Evolutionary conservation across 2,329 filamentous ascomycete genomes (phyloP), one percentile per base, ranked within the genome.

Genomic region (Fusarium sp.): DNA sequence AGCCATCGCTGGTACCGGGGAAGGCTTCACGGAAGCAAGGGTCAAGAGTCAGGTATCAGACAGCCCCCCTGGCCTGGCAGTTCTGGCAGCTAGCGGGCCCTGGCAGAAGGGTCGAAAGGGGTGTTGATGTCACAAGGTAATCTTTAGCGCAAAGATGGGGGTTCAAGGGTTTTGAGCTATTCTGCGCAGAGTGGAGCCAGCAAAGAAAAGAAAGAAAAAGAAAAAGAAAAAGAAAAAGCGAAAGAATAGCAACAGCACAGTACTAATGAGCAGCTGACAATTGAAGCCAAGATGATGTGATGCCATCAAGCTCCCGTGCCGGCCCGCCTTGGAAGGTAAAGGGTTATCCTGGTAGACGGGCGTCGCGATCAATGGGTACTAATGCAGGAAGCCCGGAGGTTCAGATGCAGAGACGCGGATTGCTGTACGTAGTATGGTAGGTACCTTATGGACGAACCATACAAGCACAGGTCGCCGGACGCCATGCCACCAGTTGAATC

Each of bases 71-170:
- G 51, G 46, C 43, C 42, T 65, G 57, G 57, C 52, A 57, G 46
- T 46, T 65, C 25, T 64, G 52, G 55, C 47, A 60, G 61, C 51
- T 53, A 41, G 44, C 36, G 36, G 46, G 51, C 60, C 67, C 57
- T 66, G 42, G 49, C 49, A 55, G 45, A 51, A 49, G 15, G 36
- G 43, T 45, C 38, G 46, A 56, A 63, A 53, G 66, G 60, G 57
- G 55, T 11, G 35, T 63, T 67, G 45, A 60, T 56, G 61, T 51
- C 49, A 55, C 67, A 65, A 25, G 23, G 23, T 25, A 57, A 38
- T 36, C 38, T 49, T 41, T 65, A 68, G 67, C 55, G 62, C 52
- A 57, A 49, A 49, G 53, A 60, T 56, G 56, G 63, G 63, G 54
- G 38, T 37, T 41, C 41, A 41, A 44, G 38, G 36, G 41, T 17